Base-by-base conservation (phyloP, 2,329 filamentous ascomycete genomes). In the Fusarium anguioides region DNA sequence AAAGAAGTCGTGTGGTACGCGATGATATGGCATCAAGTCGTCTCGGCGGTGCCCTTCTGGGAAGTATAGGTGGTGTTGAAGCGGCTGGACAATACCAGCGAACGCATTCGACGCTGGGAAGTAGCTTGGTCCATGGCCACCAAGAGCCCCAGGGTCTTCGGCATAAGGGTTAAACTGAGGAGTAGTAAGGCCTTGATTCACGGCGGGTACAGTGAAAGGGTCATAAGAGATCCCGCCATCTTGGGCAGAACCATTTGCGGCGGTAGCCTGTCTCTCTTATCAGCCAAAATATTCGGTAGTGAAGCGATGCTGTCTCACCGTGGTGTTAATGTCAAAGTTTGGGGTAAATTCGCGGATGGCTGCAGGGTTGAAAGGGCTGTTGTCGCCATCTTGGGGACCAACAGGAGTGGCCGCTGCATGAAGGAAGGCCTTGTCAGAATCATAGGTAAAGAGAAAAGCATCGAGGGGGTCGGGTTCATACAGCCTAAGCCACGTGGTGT, bases 11-110 rank as follows among this genome's bases (percentile, higher is more conserved):
- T 96, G 93, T 3, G 92, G 89, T 57, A 91, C 90, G 60, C 93
- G 89, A 76, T 99, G 95, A 75, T 97, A 97, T 4, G 91, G 89
- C 68, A 92, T 84, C 27, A 97, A 83, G 66, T 93, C 93, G 64
- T 95, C 91, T 61, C 89, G 87, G 75, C 94, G 87, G n/a, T 92
- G 89, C 8, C 93, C 93, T 56, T 94, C 86, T 1, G 94, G 94
- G 29, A 93, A 92, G 77, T 99, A 99, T 14, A 97, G 85, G 77
- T 99, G 96, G 76, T 97, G 97, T 81, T 95, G 92, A 8, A 94
- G 86, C 21, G 91, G 91, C 68, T 91, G 89, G 20, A 83, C 76
- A 17, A 84, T 82, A 12, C 83, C 77, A 12, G 81, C 76, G 73
- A 84, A 90, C 12, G 81, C 79, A 47, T 79, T 79, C 40, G 85